These are phyloP conservation scores for Rhodotorula sp. DNA, from an alignment of 1,284 basidiomycete species.

Conservation along the genomic window DNA sequence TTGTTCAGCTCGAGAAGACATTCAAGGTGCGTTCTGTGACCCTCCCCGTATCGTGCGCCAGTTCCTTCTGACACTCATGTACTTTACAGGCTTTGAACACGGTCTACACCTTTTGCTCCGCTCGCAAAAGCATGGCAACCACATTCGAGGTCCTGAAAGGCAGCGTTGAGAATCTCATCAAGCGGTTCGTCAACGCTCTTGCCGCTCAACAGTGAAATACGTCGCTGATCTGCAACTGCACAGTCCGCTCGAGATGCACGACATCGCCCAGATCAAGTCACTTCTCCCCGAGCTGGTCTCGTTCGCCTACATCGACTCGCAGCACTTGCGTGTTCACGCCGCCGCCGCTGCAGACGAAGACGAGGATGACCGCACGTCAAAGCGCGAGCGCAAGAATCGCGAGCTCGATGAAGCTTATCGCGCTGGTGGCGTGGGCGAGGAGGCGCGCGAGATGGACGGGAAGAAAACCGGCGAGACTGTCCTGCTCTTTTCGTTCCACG, in stretches of 20 bases:
- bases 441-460: constrained; percentile 22
- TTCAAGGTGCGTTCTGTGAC: constrained; percentile 46
- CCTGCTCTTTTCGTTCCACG: constrained; percentile 53
- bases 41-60: background rate
- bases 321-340: constrained; percentile 65
- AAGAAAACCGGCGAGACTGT: constrained; percentile 42
- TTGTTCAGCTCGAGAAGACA: constrained; percentile 50
- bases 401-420: constrained; percentile 45
- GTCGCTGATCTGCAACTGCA: background rate
- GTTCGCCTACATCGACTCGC: constrained; percentile 76
- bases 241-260: constrained; percentile 74
- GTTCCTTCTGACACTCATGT: background rate
- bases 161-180: constrained; percentile 75
- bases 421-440: constrained; percentile 19
- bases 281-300: constrained; percentile 76
- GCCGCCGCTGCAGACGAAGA: constrained; percentile 27
- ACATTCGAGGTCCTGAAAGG: constrained; percentile 74
- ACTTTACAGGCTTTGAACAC: constrained; percentile 74
- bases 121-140: constrained; percentile 75
- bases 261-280: constrained; percentile 85
- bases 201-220: background rate
- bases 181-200: constrained; percentile 58
- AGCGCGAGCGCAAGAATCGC: constrained; percentile 42
- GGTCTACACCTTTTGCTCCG: constrained; percentile 82
- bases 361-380: constrained; percentile 16